These are phyloP conservation scores for Echeveria elegans DNA, from an alignment of 164 flowering plant genomes.

Conservation along the genomic window DNA sequence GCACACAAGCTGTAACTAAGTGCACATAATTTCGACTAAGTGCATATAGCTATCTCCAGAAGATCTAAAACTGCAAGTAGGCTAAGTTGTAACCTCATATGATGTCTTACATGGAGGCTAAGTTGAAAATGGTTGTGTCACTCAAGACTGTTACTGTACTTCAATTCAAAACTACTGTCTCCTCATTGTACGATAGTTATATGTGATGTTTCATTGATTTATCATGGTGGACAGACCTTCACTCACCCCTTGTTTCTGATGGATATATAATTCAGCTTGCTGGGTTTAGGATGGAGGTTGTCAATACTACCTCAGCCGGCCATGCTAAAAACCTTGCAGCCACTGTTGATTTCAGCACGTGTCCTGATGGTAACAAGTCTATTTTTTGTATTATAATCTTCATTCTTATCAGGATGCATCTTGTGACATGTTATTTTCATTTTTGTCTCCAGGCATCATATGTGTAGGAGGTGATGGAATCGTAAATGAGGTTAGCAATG, in stretches of 20 bases:
- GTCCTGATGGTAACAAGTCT: conserved; percentile 78
- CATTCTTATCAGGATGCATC: not conserved
- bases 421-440: not conserved
- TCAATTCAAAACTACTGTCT: no score
- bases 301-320: conserved; percentile 83
- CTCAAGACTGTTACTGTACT: no score
- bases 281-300: conserved; percentile 86
- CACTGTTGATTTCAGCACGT: conserved; percentile 78
- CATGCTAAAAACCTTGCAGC: conserved; percentile 84
- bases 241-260: not conserved
- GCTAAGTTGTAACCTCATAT: no score
- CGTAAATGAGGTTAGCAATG: conserved; percentile 78
- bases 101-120: no score
- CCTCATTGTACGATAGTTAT: no score
- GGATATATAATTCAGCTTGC: conserved; percentile 64
- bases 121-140: no score
- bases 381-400: not conserved
- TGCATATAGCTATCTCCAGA: no score
- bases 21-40: no score
- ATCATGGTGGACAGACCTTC: not conserved
- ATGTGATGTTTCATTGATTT: no score
- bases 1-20: no score
- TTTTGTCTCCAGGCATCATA: conserved; percentile 59
- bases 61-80: no score
- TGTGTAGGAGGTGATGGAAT: conserved; percentile 99